Base-by-base conservation (phyloP, 1,284 basidiomycete species). In the Ceraceosorus guamensis region DNA sequence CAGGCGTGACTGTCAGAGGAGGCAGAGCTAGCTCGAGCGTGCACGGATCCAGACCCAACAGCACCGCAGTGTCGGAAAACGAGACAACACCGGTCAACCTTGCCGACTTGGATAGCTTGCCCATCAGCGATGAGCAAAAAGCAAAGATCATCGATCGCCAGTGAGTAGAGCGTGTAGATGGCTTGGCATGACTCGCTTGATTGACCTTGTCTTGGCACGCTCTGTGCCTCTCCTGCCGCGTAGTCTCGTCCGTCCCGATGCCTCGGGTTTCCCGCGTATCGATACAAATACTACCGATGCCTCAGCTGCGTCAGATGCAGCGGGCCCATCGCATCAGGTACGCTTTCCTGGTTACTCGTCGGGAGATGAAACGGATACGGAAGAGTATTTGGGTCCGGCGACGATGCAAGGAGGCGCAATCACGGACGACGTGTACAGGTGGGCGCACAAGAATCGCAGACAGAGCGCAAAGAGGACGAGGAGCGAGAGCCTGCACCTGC, bases 341-440 rank as follows among this genome's bases (percentile, higher is more conserved):
- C 55, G 18, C 48, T 52, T 35, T 3, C 39, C 39, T 11, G 39
- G 39, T 16, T 44, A 34, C 18, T 7, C 18, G 45, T 46, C 45
- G 10, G 44, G 47, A 18, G 49, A 55, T 7, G 48, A 41, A 34
- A 56, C 56, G 34, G 59, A 50, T 39, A 56, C 61, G 8, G 60
- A 67, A n/a, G 68, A 62, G 53, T 75, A 73, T 57, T 52, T 59
- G 8, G 71, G 61, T 11, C 72, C 73, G 4, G 70, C 73, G 46
- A 55, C 63, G 55, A 71, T 67, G 66, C 70, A 67, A 30, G 73
- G 73, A 44, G 73, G 73, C 37, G 72, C 71, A 30, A 70, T 75
- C 50, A 73, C 70, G 37, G 71, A 74, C 41, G 73, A 74, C 32
- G 61, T 75, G 31, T 75, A 75, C 43, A 63, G 70, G 18, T 75